Evolutionary conservation across 352 stramenopile genomes (phyloP).

Genomic region (Phytophthora sojae): DNA sequence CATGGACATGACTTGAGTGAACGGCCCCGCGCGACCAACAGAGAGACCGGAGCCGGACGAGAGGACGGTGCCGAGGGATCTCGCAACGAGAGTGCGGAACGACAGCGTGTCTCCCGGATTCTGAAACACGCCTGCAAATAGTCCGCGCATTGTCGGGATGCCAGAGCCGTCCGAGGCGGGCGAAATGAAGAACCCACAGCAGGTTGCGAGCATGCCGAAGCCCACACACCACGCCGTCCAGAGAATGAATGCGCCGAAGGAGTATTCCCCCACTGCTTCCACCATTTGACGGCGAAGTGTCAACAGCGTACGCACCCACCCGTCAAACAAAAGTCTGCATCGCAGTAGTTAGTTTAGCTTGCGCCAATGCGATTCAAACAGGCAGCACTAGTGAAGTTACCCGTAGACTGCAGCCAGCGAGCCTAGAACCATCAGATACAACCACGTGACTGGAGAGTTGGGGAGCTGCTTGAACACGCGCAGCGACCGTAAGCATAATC

Average conservation of each 20-base stretch:
- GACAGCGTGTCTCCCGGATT: constrained; percentile 74
- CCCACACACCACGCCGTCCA: constrained; percentile 74
- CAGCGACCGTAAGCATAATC: constrained; percentile 67
- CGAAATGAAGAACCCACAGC: constrained; percentile 61
- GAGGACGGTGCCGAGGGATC: constrained; percentile 71
- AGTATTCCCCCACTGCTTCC: constrained; percentile 59
- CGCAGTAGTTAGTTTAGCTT: not conserved
- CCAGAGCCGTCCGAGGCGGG: constrained; percentile 72
- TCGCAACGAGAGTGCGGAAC: constrained; percentile 69
- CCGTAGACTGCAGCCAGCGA: constrained; percentile 66
- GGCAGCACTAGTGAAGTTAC: constrained; percentile 33
- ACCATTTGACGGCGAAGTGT: constrained; percentile 57
- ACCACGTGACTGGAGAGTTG: constrained; percentile 84
- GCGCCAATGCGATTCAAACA: not conserved
- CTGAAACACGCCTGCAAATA: constrained; percentile 80
- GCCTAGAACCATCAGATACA: constrained; percentile 74
- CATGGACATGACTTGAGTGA: constrained; percentile 78
- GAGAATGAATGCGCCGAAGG: constrained; percentile 64
- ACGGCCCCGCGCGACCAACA: constrained; percentile 71
- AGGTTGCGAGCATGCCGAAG: constrained; percentile 60
- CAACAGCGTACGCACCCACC: constrained; percentile 68
- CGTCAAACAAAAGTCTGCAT: constrained; percentile 68
- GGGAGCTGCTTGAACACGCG: constrained; percentile 80
- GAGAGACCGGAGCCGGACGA: constrained; percentile 73
- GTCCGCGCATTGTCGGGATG: constrained; percentile 75